Percentiles rank a stretch among this genome's conserved stretches.
Evolutionary conservation across 257 asterid species (phyloP).

Genomic region (Ajuga chamaepitys): DNA sequence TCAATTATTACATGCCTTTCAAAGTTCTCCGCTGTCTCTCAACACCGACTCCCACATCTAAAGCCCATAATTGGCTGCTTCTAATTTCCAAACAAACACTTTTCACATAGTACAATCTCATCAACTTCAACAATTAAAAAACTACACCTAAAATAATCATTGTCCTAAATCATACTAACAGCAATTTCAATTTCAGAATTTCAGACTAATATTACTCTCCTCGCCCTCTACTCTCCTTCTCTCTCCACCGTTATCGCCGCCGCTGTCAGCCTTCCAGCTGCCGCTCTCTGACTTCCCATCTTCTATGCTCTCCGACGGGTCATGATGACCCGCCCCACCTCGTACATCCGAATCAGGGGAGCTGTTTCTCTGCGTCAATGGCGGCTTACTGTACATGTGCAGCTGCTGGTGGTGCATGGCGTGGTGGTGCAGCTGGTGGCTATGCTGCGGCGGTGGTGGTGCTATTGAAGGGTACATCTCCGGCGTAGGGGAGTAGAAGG

Average conservation of each 20-base stretch:
- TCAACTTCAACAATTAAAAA: slow-evolving; percentile 1
- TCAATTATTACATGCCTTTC: not conserved
- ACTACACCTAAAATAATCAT: slow-evolving; percentile 9
- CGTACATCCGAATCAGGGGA: slow-evolving; percentile 49
- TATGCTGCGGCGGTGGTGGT: slow-evolving; percentile 24
- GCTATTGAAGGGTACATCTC: slow-evolving; percentile 53
- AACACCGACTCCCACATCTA: not conserved
- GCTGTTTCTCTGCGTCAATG: slow-evolving; percentile 36
- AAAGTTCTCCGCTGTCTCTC: not conserved
- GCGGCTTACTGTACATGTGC: slow-evolving; percentile 49
- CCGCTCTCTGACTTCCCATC: slow-evolving; percentile 87
- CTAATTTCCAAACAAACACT: slow-evolving; percentile 19
- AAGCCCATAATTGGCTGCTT: slow-evolving; percentile 6
- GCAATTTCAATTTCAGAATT: slow-evolving; percentile 30
- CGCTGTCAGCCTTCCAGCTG: slow-evolving; percentile 83
- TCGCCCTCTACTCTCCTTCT: slow-evolving; percentile 43
- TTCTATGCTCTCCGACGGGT: slow-evolving; percentile 75
- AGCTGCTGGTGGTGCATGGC: slow-evolving; percentile 42
- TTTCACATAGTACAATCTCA: not conserved
- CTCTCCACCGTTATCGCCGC: slow-evolving; percentile 52
- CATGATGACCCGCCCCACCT: slow-evolving; percentile 35
- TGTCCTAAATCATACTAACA: slow-evolving; percentile 9
- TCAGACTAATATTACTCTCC: slow-evolving; percentile 60
- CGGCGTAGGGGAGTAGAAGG: slow-evolving; percentile 33
- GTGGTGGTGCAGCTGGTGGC: slow-evolving; percentile 45